phyloP scores from a whole-genome alignment of 345 rosid genomes.

The Syzygium aqueum region DNA sequence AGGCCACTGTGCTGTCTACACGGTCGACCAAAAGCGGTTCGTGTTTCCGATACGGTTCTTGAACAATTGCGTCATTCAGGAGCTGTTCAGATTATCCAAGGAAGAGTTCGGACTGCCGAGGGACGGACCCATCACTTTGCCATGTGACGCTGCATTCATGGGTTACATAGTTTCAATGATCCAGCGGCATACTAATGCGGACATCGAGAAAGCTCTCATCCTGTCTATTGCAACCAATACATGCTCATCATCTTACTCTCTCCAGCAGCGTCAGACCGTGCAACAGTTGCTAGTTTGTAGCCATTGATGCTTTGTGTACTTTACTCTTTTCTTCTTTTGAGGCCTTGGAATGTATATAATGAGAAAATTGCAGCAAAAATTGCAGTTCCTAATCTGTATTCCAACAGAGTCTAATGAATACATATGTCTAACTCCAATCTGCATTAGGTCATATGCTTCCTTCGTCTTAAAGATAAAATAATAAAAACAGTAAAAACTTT shows the following conservation, averaged over 20 bases:
- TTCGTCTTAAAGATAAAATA: not conserved
- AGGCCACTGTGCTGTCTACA: constrained; percentile 25
- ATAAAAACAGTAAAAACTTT: not conserved
- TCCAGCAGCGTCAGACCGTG: not conserved
- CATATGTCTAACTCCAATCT: not conserved
- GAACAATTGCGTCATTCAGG: constrained; percentile 1
- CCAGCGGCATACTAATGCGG: not conserved
- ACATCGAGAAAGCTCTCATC: constrained; percentile 10
- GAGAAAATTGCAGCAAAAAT: not conserved
- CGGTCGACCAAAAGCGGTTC: constrained; percentile 14
- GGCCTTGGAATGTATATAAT: not conserved
- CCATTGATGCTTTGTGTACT: not conserved
- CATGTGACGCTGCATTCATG: constrained; percentile 21
- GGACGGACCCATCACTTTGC: constrained; percentile 15
- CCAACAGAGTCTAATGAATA: not conserved
- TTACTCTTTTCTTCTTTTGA: not conserved
- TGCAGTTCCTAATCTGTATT: not conserved
- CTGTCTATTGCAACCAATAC: not conserved
- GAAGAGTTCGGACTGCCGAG: constrained; percentile 25
- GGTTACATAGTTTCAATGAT: constrained; percentile 11
- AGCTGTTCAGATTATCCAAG: constrained; percentile 17
- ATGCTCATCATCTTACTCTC: not conserved
- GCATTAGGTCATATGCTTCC: not conserved
- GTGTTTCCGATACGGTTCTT: constrained; percentile 19
- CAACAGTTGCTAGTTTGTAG: not conserved